phyloP scores from a whole-genome alignment of 371 early-diverging fungal genomes.

The Lichtheimia corymbifera region DNA sequence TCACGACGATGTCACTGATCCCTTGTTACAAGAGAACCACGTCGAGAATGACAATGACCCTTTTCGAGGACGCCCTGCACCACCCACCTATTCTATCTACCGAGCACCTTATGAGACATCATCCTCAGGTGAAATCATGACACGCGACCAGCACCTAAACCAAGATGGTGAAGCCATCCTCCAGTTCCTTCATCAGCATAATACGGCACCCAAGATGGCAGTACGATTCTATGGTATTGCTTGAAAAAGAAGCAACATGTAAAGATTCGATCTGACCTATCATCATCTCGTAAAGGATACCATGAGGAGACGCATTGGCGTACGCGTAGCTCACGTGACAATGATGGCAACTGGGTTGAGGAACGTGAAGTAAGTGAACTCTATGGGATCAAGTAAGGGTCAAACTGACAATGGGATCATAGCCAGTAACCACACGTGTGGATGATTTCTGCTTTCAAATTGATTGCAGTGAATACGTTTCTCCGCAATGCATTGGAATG shows the following conservation, averaged over 20 bases:
- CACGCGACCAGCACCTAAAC: constrained; percentile 45
- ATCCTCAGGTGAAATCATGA: constrained; percentile 17
- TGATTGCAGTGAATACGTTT: constrained; percentile 30
- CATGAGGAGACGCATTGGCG: constrained; percentile 46
- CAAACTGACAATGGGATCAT: too few species aligned
- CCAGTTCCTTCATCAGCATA: constrained; percentile 44
- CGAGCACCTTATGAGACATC: constrained; percentile 24
- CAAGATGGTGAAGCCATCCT: constrained; percentile 45
- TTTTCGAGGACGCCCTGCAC: constrained; percentile 37
- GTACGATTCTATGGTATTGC: constrained; percentile 42
- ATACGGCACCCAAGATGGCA: constrained; percentile 33
- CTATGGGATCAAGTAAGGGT: too few species aligned
- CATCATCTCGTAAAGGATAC: constrained; percentile 23
- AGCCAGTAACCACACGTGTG: constrained; percentile 9
- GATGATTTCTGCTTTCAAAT: constrained; percentile 36
- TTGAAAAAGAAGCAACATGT: not conserved
- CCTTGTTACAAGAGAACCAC: constrained; percentile 4
- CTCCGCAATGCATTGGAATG: constrained; percentile 27
- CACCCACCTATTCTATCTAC: constrained; percentile 43
- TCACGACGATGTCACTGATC: constrained; percentile 4
- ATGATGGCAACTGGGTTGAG: constrained; percentile 39
- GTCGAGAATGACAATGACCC: constrained; percentile 14
- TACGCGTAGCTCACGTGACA: constrained; percentile 25
- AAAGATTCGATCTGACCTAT: too few species aligned
- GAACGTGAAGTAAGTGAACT: constrained; percentile 6